Evolutionary conservation across 805 yeast species (phyloP), one percentile per base, ranked within the genome.

Genomic region (Spathaspora girioi): DNA sequence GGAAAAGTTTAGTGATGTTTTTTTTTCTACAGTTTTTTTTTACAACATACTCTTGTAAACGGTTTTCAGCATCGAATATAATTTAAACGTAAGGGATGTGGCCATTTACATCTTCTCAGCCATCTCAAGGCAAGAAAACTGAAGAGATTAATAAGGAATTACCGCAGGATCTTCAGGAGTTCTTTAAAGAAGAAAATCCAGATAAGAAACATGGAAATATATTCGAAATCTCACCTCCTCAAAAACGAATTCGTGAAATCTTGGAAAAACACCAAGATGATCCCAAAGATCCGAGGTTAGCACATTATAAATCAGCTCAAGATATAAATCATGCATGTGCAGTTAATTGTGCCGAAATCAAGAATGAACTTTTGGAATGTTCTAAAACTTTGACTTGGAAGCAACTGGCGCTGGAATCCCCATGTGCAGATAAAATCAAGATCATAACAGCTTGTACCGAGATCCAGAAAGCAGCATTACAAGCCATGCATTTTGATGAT

Each of bases 271-370:
- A 62, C 31, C 55, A 59, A 20, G 15, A 44, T 17, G 48, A 53
- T 6, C 47, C 48, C 5, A 67, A 65, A 54, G 53, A 59, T 38
- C 64, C 59, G 48, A 67, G 68, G 17, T 62, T 69, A 40, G 73
- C 64, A 6, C 49, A 54, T 4, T 70, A 70, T 53, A 73, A 72
- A 54, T 61, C 55, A 31, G 49, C 58, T 19, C 66, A 70, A 48
- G 58, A 56, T 18, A 52, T 56, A 0, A 57, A 61, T 26, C 58
- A 59, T 27, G 76, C 64, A 0, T 54, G 70, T 1, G 49, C 59
- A 23, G 60, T 73, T 45, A 74, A 74, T 57, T 74, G 79, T 53
- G 67, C 76, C 2, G 78, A 74, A 55, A 52, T 74, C 10, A 75
- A 71, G 49, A 59, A 67, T 27, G 61, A 66, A 27, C 75, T 71